Base-by-base conservation (phyloP, 2,329 filamentous ascomycete genomes). In the Colletotrichum horii region DNA sequence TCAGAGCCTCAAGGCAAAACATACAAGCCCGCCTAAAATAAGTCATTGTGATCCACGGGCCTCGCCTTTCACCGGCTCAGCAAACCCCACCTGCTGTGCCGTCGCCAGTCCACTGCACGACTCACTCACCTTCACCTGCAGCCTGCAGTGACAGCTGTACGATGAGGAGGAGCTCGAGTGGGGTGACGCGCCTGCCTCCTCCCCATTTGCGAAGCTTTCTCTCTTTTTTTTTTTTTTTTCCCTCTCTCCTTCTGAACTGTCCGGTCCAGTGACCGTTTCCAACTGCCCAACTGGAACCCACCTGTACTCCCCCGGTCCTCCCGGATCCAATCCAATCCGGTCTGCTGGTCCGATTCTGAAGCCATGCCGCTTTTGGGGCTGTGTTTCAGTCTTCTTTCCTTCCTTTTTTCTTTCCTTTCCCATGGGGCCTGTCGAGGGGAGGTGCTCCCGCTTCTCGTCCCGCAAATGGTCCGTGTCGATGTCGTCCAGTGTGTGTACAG, bases 1-100 rank as follows among this genome's bases (percentile, higher is more conserved):
- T 74, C 71, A 34, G 60, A 70, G 71, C 71, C 71, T 70, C 71
- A 66, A 74, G 48, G 32, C 67, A 74, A 74, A 74, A 66, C 60
- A 66, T 16, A 11, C 22, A 34, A 56, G 12, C 34, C 38, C 64
- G 16, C n/a, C 34, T 28, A 60, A 67, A 74, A 61, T 32, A 70
- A 70, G 67, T 62, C 58, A 71, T 66, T 66, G 30, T 30, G 66
- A 74, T 66, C 67, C 71, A 71, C 67, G 48, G 56, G 30, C 34
- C 36, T 60, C 30, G 66, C 56, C 55, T 67, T 68, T 73, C n/a
- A 52, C 43, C 43, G 43, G 43, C n/a, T 48, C 62, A 32, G 22
- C 34, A n/a, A 67, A 43, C 62, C 22, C 62, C 70, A 72, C 28
- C 24, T 48, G 38, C 38, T 48, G 38, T 48, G 19, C 38, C 43